Evolutionary conservation across 2,329 filamentous ascomycete genomes (phyloP).

Genomic region (Lachnellula suecica): DNA sequence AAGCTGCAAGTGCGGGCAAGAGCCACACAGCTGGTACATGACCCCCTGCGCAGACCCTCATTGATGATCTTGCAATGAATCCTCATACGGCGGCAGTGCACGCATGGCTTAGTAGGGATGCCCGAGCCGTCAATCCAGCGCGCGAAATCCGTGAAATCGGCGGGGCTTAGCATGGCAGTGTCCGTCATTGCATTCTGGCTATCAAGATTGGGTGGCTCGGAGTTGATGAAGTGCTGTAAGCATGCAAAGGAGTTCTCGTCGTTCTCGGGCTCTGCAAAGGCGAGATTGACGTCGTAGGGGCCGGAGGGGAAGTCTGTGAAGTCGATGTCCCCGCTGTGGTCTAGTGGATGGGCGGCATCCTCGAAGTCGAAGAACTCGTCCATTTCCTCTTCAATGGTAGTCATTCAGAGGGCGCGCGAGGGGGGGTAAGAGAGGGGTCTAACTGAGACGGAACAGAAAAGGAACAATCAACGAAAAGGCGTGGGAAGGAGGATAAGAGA

Average conservation of each 20-base stretch:
- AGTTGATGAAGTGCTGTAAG: constrained; percentile 55
- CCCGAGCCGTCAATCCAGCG: constrained; percentile 32
- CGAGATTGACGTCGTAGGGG: constrained; percentile 48
- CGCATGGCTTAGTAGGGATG: constrained; percentile 43
- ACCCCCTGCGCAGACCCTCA: constrained; percentile 59
- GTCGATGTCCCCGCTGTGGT: constrained; percentile 11
- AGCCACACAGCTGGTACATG: constrained; percentile 63
- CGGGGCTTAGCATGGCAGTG: constrained; percentile 37
- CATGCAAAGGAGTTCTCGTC: constrained; percentile 61
- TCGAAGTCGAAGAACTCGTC: constrained; percentile 68
- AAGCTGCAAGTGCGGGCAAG: constrained; percentile 60
- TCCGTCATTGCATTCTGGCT: constrained; percentile 33
- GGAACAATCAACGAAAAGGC: constrained; percentile 22
- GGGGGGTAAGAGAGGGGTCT: background rate
- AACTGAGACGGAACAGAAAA: background rate
- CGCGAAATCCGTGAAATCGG: constrained; percentile 41
- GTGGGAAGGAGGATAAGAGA: constrained; percentile 5
- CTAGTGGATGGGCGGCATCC: constrained; percentile 37
- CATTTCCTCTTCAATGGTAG: constrained; percentile 44
- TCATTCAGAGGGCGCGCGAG: constrained; percentile 32
- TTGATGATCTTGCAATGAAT: constrained; percentile 61
- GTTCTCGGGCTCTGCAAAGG: constrained; percentile 54
- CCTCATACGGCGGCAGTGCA: constrained; percentile 49
- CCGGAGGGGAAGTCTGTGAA: constrained; percentile 22
- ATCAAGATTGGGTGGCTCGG: constrained; percentile 36